phyloP scores from a whole-genome alignment of 495 filamentous ascomycete genomes.

The Neurospora terricola region DNA sequence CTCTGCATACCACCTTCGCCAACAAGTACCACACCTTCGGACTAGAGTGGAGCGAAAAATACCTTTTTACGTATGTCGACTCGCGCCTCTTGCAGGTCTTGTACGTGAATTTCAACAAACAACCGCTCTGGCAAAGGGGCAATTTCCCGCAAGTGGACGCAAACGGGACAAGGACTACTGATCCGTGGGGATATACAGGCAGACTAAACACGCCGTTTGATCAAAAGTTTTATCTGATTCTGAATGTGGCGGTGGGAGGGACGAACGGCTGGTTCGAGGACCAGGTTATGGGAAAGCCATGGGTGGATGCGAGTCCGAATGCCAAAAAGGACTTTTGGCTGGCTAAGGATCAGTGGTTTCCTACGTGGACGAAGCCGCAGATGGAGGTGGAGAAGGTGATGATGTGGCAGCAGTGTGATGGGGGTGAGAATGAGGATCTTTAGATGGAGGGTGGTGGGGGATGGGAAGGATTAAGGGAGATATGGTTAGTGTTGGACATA shows the following conservation, averaged over 20 bases:
- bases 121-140: slow-evolving; percentile 63
- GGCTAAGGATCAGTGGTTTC: slow-evolving; percentile 54
- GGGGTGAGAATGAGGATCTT: slow-evolving; percentile 32
- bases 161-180: slow-evolving; percentile 58
- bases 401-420: slow-evolving; percentile 71
- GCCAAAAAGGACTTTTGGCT: slow-evolving; percentile 70
- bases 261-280: slow-evolving; percentile 84
- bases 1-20: slow-evolving; percentile 70
- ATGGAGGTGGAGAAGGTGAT: slow-evolving; percentile 65
- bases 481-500: background rate
- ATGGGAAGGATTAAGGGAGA: too few species aligned
- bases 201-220: slow-evolving; percentile 65
- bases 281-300: slow-evolving; percentile 60
- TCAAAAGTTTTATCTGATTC: slow-evolving; percentile 67
- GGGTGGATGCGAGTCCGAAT: slow-evolving; percentile 56
- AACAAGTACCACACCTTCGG: slow-evolving; percentile 61
- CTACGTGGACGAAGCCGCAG: slow-evolving; percentile 62
- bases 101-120: slow-evolving; percentile 64
- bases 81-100: slow-evolving; percentile 68
- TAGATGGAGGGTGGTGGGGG: slow-evolving; percentile 8
- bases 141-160: slow-evolving; percentile 53
- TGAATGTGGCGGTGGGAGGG: slow-evolving; percentile 73
- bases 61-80: slow-evolving; percentile 80
- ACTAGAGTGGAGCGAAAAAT: slow-evolving; percentile 79
- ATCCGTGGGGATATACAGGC: slow-evolving; percentile 60